Conservation (phyloP, 208 protist genomes). For the Lotmaria passim region DNA sequence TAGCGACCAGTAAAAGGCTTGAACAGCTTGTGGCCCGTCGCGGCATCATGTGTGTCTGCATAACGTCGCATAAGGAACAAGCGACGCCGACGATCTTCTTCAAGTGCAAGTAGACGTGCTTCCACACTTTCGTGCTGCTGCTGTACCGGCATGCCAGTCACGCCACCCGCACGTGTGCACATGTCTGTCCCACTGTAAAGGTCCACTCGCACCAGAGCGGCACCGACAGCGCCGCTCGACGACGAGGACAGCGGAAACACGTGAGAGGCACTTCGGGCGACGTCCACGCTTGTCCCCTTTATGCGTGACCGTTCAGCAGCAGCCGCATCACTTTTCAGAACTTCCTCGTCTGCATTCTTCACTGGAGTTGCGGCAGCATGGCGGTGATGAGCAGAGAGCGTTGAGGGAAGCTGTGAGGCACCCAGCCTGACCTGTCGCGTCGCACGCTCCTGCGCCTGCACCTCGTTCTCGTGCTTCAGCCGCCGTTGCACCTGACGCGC, state of each 20-base stretch:
- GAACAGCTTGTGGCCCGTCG: slow-evolving; percentile 31
- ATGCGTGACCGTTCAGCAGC: no score
- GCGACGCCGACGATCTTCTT: slow-evolving; percentile 27
- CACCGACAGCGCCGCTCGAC: no score
- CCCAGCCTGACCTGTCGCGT: background rate
- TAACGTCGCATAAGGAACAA: slow-evolving; percentile 25
- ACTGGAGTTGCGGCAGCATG: no score
- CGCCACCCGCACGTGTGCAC: background rate
- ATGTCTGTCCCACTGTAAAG: slow-evolving; percentile 5
- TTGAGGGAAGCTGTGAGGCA: background rate
- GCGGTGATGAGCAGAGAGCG: background rate
- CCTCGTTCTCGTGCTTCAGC: background rate
- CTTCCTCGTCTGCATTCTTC: no score
- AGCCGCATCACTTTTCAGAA: no score
- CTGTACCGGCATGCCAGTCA: background rate
- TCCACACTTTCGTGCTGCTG: slow-evolving; percentile 28
- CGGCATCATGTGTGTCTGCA: slow-evolving; percentile 18
- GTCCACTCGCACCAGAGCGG: slow-evolving; percentile 23
- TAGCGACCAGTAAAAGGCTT: slow-evolving; percentile 39
- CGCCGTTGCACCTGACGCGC: background rate
- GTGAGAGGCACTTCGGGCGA: no score
- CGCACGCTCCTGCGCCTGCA: background rate
- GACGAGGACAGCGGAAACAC: no score
- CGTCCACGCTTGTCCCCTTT: no score
- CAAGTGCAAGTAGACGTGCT: slow-evolving; percentile 33